These are phyloP conservation scores for Bretschneidera sinensis DNA, from an alignment of 345 rosid genomes.

Conservation along the genomic window DNA sequence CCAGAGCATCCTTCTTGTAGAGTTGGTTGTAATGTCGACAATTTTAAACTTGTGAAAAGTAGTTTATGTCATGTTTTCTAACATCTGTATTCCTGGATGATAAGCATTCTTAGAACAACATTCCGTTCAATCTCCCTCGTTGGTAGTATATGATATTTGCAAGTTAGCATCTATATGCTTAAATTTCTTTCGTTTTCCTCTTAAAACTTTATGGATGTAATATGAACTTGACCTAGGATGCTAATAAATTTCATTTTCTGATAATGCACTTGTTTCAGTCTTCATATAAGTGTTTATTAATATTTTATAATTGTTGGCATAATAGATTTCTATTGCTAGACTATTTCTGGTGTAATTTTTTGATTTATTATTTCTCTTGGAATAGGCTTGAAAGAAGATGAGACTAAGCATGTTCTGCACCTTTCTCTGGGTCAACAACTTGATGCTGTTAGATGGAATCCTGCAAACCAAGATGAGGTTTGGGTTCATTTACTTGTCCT, in stretches of 20 bases:
- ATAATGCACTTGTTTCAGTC: neutral
- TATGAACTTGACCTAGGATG: neutral
- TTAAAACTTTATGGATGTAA: neutral
- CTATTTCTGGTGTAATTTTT: constrained; percentile 4
- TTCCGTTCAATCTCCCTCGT: neutral
- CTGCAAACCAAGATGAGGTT: constrained; percentile 85
- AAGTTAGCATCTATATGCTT: neutral
- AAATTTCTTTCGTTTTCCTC: neutral
- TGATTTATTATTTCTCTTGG: constrained; percentile 6
- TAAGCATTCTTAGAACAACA: too few relatives aligned
- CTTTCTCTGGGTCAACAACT: constrained; percentile 41
- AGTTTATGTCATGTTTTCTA: too few relatives aligned
- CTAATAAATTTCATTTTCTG: neutral
- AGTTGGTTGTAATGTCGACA: neutral
- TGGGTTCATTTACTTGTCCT: constrained; percentile 10
- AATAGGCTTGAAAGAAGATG: constrained; percentile 48
- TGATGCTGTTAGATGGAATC: constrained; percentile 79
- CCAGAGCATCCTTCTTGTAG: too few relatives aligned
- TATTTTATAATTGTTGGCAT: constrained; percentile 4
- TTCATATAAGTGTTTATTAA: neutral
- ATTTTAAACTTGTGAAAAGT: neutral
- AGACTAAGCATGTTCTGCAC: constrained; percentile 71
- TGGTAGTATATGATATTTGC: neutral
- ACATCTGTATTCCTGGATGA: neutral
- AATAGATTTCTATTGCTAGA: constrained; percentile 8